phyloP scores from a whole-genome alignment of 1,284 basidiomycete genomes.

The Ceratobasidium sp. region DNA sequence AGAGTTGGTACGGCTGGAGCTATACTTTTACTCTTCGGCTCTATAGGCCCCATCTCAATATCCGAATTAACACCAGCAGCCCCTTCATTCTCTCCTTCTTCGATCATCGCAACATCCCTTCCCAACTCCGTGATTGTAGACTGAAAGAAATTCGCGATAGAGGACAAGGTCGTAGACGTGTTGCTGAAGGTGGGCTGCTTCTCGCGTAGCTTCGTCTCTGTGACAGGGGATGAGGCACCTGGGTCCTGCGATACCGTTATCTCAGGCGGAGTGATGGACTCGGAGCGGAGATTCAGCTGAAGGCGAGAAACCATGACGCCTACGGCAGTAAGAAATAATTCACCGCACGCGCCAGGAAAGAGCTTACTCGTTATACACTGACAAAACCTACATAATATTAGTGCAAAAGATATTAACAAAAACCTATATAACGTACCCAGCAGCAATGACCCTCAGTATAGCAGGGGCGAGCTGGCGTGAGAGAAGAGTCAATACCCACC shows the following conservation, averaged over 20 bases:
- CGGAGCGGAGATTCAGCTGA: constrained; percentile 30
- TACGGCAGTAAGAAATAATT: neutral
- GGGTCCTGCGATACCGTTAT: neutral
- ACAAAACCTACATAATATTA: constrained; percentile 9
- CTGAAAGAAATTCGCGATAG: constrained; percentile 17
- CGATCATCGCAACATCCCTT: neutral
- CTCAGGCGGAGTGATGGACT: neutral
- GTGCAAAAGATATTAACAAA: neutral
- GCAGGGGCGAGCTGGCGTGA: neutral
- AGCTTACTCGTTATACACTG: constrained; percentile 30
- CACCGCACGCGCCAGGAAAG: neutral
- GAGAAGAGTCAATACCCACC: neutral
- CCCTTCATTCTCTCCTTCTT: neutral
- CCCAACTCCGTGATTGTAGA: constrained; percentile 16
- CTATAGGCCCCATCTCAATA: constrained; percentile 34
- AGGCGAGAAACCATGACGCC: constrained; percentile 30
- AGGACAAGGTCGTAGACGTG: constrained; percentile 15
- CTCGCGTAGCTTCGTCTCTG: neutral
- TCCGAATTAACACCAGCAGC: neutral
- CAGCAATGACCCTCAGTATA: constrained; percentile 16
- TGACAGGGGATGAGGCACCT: neutral
- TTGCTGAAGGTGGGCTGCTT: neutral
- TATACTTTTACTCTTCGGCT: neutral
- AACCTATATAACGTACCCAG: constrained; percentile 2
- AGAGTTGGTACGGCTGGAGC: neutral